These are phyloP conservation scores for Rhizopus arrhizus DNA, from an alignment of 371 early-diverging fungal species.

Conservation along the genomic window DNA sequence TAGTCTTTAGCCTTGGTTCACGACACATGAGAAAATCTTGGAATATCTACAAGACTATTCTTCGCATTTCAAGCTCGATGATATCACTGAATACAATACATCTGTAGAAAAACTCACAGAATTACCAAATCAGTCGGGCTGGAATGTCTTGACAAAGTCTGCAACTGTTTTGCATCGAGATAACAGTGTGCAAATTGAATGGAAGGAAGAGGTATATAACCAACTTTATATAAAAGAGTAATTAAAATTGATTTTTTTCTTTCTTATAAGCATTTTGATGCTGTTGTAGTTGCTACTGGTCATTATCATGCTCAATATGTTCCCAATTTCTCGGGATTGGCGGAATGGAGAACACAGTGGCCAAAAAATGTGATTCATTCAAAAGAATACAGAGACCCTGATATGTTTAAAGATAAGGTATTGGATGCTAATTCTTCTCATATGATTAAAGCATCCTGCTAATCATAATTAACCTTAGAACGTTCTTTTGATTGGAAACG, in stretches of 20 bases:
- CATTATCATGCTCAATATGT: conserved; percentile 58
- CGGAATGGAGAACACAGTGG: conserved; percentile 14
- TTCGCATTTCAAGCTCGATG: conserved; percentile 22
- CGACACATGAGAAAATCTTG: conserved; percentile 30
- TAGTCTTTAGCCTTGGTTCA: conserved; percentile 34
- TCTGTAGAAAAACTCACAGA: conserved; percentile 33
- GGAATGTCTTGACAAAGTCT: conserved; percentile 25
- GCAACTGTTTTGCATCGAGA: neutral
- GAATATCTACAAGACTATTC: conserved; percentile 38
- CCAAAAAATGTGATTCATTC: conserved; percentile 47
- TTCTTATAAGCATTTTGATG: conserved; percentile 43
- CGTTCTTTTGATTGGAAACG: conserved; percentile 55
- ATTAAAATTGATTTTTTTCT: conserved; percentile 8
- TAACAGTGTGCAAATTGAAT: conserved; percentile 7
- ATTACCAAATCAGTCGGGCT: conserved; percentile 16
- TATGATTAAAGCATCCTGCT: too few species aligned
- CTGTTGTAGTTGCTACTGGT: conserved; percentile 63
- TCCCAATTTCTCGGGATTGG: conserved; percentile 53
- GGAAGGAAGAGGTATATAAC: conserved; percentile 27
- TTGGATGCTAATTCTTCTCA: too few species aligned
- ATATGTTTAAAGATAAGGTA: conserved; percentile 45
- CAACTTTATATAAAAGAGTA: conserved; percentile 11
- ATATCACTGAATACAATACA: conserved; percentile 34
- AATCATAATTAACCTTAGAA: conserved; percentile 12
- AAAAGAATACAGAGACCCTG: conserved; percentile 55